Evolutionary conservation across 1,284 basidiomycete species (phyloP), one percentile per base, ranked within the genome.

Genomic region (Tilletia indica): DNA sequence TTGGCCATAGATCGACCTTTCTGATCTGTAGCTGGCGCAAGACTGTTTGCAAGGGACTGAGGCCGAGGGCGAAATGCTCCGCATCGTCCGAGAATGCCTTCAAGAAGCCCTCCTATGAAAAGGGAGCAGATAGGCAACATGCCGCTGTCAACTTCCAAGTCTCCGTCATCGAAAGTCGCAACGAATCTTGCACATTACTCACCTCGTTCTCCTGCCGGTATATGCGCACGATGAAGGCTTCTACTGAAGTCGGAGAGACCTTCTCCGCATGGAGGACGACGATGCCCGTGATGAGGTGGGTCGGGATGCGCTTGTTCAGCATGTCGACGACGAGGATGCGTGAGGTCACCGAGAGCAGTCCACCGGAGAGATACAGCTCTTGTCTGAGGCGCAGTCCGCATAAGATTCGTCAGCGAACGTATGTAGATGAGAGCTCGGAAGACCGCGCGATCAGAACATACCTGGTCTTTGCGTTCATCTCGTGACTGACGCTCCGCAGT

Each of bases 11-110:
- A 80, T 93, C 91, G 1, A 96, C 94, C 12, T 88, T 90, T 34
- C 92, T 89, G 70, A 99, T 87, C 77, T 93, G 93, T 3, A 99
- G 88, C 83, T 97, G 94, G 76, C 94, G 92, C 87, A 99, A 90
- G 73, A 97, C 92, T 66, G 91, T 94, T 80, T 92, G 92, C 21
- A 99, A 86, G 0, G 96, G 95, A 0, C 92, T 93, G 81, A 98
- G 86, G 0, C 95, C 95, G 76, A 90, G 92, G 0, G 92, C 94
- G 74, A 99, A 97, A 73, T 91, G 90, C 83, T 99, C 96, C 0
- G 96, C 94, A 78, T 97, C 91, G 83, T 98, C 96, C 0, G 94
- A 94, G 82, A 99, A 98, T 0, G 94, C 97, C 85, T 99, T 98
- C 75, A 97, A 86, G 84, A 98, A 99, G 1, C 95, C 96, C 4